A percentile compares a stretch with the other conserved stretches of the same genome.
These are phyloP conservation scores for Populus hybrid DNA, from an alignment of 441 rosid species.

Conservation along the genomic window DNA sequence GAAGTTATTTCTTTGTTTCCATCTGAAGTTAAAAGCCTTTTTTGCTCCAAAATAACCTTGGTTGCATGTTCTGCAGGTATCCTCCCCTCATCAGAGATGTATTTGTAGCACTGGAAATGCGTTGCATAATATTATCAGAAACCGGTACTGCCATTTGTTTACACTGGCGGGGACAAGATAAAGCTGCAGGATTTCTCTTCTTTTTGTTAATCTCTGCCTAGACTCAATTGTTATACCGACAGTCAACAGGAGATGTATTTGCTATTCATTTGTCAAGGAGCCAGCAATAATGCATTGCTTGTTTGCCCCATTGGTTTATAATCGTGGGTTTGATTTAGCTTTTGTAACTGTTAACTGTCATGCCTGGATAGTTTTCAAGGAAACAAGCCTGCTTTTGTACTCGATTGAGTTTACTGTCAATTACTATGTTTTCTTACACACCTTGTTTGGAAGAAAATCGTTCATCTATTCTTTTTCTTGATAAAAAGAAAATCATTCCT, in stretches of 20 bases:
- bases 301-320: background rate
- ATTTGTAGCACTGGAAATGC: conserved; percentile 13
- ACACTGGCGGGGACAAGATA: conserved; percentile 15
- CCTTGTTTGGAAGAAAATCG: background rate
- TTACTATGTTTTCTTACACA: background rate
- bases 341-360: background rate
- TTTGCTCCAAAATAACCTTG: conserved; percentile 6
- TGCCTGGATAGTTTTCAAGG: background rate
- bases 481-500: background rate
- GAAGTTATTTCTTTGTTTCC: background rate
- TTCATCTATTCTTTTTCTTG: background rate
- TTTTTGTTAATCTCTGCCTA: conserved; percentile 27
- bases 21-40: background rate
- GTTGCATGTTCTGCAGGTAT: conserved; percentile 26
- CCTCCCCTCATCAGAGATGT: background rate
- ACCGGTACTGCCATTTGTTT: background rate
- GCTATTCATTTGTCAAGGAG: conserved; percentile 20
- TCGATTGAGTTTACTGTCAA: background rate
- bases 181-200: conserved; percentile 23
- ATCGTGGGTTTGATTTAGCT: background rate
- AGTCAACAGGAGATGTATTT: background rate
- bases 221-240: conserved; percentile 8
- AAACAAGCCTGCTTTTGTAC: background rate
- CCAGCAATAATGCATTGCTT: conserved; percentile 9
- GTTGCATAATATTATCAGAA: background rate